Evolutionary conservation across 495 filamentous ascomycete genomes (phyloP).

Genomic region (Penicillium desertorum): DNA sequence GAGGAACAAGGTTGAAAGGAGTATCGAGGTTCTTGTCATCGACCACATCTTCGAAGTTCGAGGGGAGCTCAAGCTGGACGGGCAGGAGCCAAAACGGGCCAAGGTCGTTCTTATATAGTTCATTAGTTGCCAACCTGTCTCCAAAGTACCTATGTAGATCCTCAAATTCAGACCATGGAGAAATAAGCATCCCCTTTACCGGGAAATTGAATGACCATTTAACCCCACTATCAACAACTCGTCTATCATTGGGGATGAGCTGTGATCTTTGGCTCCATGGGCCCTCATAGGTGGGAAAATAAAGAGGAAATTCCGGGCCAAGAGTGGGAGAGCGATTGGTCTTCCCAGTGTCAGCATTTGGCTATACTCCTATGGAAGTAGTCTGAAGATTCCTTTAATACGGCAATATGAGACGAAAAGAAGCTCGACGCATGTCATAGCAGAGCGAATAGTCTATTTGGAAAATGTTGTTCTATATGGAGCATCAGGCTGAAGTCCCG

Average conservation of each 20-base stretch:
- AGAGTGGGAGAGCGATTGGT: not conserved
- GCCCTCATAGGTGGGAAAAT: conserved; percentile 23
- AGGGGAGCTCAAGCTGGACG: not conserved
- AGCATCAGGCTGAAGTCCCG: not conserved
- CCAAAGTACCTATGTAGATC: too few species aligned
- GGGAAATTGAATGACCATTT: not conserved
- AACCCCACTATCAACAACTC: not conserved
- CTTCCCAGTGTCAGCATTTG: not conserved
- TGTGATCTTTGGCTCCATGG: not conserved
- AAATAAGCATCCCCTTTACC: not conserved
- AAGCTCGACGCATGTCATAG: not conserved
- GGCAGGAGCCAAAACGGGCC: not conserved
- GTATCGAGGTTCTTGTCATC: not conserved
- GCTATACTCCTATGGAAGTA: not conserved
- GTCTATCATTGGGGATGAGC: not conserved
- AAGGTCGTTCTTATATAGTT: not conserved
- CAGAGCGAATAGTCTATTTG: not conserved
- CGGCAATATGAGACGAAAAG: not conserved
- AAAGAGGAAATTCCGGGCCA: conserved; percentile 4
- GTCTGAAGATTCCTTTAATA: not conserved
- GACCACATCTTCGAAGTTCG: not conserved
- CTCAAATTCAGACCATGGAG: too few species aligned
- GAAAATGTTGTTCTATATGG: not conserved
- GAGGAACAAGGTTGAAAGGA: conserved; percentile 7
- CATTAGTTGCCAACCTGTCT: not conserved